phyloP scores from a whole-genome alignment of 352 stramenopile species.

The Pilasporangium apinafurcum region DNA sequence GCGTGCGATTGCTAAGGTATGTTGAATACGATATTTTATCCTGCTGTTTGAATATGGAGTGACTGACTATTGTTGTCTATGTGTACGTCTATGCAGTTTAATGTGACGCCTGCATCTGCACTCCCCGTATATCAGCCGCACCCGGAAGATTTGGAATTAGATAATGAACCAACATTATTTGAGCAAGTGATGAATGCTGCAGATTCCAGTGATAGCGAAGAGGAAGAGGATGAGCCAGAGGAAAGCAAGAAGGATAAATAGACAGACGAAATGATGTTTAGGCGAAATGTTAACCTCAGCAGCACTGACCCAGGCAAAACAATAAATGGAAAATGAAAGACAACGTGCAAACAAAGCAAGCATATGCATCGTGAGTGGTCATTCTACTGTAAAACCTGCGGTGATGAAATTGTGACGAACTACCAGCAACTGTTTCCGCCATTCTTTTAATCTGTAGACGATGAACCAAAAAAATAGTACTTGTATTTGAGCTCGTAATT shows the following conservation, averaged over 20 bases:
- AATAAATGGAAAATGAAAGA: no score
- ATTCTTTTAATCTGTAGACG: no score
- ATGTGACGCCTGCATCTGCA: slow-evolving; percentile 87
- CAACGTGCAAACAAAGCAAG: background rate
- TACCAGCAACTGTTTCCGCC: no score
- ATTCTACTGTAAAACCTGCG: no score
- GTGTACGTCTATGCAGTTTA: slow-evolving; percentile 65
- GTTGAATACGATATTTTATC: background rate
- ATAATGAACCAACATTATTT: slow-evolving; percentile 99
- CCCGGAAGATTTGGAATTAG: slow-evolving; percentile 97
- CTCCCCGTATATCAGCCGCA: slow-evolving; percentile 96
- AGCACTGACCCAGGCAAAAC: no score
- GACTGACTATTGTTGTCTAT: slow-evolving; percentile 8
- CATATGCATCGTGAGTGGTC: no score
- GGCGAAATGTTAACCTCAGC: no score
- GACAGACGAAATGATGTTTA: no score
- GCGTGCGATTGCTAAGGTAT: slow-evolving; percentile 83
- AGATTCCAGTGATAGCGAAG: slow-evolving; percentile 85
- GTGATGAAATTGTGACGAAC: no score
- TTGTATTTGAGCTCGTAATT: no score
- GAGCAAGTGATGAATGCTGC: slow-evolving; percentile 93
- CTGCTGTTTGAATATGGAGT: background rate
- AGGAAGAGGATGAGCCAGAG: slow-evolving; percentile 37
- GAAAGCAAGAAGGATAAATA: slow-evolving; percentile 69
- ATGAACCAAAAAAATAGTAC: no score